These are phyloP conservation scores for Talaromyces marneffei DNA, from an alignment of 2,329 filamentous ascomycete species.

Conservation along the genomic window DNA sequence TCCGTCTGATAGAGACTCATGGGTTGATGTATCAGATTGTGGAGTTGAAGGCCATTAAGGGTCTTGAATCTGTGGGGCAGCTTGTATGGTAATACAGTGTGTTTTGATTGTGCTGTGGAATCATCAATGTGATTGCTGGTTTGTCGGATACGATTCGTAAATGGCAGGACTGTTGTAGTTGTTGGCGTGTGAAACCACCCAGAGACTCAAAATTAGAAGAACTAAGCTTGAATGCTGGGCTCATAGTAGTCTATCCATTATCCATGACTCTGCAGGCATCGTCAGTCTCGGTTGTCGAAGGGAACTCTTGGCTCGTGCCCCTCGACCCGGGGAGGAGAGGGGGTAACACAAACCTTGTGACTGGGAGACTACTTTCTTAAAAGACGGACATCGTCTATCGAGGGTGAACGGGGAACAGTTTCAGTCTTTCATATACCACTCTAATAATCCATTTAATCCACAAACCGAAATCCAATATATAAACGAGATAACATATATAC, in stretches of 20 bases:
- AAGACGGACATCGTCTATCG: not conserved
- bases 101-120: not conserved
- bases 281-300: not conserved
- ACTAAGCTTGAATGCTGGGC: not conserved
- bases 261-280: not conserved
- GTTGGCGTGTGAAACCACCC: not conserved
- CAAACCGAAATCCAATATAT: not conserved
- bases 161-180: not conserved
- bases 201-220: not conserved
- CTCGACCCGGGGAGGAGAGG: not conserved
- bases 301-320: not conserved
- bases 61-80: not conserved
- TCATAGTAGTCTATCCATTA: not conserved
- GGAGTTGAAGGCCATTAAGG: not conserved
- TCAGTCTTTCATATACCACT: no score
- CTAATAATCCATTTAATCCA: not conserved
- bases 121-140: not conserved
- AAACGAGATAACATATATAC: not conserved
- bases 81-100: not conserved
- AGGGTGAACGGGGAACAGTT: not conserved
- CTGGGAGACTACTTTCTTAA: not conserved
- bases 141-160: not conserved
- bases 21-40: not conserved
- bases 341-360: not conserved
- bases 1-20: not conserved